Conservation (phyloP, 1,284 basidiomycete genomes). For the Cryptococcus sp. region DNA sequence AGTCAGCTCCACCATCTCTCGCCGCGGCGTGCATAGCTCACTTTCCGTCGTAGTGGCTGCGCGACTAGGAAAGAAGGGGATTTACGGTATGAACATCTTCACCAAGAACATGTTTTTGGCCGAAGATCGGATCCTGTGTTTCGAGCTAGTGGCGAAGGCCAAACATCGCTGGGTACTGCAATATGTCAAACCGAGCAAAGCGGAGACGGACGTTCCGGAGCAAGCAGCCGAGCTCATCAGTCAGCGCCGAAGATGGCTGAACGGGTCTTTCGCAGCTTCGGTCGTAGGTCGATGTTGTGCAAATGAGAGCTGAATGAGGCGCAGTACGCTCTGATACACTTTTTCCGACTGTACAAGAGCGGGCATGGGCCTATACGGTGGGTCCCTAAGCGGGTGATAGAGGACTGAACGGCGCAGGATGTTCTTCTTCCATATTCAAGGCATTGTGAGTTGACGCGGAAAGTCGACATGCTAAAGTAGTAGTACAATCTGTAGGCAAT, state of each 20-base stretch:
- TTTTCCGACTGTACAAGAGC: conserved; percentile 85
- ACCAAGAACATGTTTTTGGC: conserved; percentile 82
- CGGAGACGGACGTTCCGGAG: conserved; percentile 67
- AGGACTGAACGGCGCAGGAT: conserved; percentile 57
- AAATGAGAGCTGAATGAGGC: not conserved
- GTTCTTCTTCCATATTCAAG: conserved; percentile 95
- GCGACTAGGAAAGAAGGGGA: conserved; percentile 88
- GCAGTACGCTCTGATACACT: conserved; percentile 90
- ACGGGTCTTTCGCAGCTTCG: conserved; percentile 95
- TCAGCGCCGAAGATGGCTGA: conserved; percentile 91
- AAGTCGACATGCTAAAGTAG: conserved; percentile 1
- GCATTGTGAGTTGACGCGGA: conserved; percentile 63
- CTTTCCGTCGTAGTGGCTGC: conserved; percentile 66
- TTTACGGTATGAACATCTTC: conserved; percentile 97
- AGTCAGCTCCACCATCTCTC: conserved; percentile 38
- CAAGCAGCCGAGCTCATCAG: conserved; percentile 87
- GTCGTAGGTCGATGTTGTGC: conserved; percentile 63
- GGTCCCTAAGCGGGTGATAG: conserved; percentile 1
- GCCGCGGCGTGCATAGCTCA: not conserved
- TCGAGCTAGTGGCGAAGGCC: conserved; percentile 91
- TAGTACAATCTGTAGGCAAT: conserved; percentile 38
- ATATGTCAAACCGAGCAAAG: conserved; percentile 94
- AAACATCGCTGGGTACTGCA: conserved; percentile 84
- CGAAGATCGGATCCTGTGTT: conserved; percentile 94
- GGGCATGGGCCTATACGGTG: conserved; percentile 71